Conservation (phyloP, 805 yeast species). For the Suhomyces xylopsoci region DNA sequence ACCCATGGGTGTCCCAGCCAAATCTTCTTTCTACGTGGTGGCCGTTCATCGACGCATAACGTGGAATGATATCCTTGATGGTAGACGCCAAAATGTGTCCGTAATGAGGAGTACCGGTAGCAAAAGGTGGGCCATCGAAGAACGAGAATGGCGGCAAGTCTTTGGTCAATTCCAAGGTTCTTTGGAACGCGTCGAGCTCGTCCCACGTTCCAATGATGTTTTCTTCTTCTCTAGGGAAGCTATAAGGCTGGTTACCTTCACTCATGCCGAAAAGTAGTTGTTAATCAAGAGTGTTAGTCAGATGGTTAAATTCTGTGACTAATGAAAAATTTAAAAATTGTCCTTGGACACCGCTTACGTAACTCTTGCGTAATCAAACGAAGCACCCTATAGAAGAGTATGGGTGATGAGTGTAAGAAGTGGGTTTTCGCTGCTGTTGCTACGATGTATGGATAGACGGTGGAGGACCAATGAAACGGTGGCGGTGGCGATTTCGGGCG, state of each 20-base stretch:
- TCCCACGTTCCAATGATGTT: constrained; percentile 78
- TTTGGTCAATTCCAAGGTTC: constrained; percentile 75
- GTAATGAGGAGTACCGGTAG: constrained; percentile 98
- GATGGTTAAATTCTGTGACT: background rate
- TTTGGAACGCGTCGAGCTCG: constrained; percentile 91
- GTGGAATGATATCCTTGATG: constrained; percentile 93
- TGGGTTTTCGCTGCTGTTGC: background rate
- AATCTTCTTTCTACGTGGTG: constrained; percentile 94
- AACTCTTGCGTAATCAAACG: too few species aligned
- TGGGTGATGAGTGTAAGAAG: background rate
- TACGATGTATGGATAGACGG: background rate
- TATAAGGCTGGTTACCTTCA: constrained; percentile 37
- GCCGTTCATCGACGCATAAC: constrained; percentile 98
- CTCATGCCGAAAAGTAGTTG: constrained; percentile 2
- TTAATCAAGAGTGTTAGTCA: too few species aligned
- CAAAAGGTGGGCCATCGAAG: constrained; percentile 99
- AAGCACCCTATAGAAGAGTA: too few species aligned
- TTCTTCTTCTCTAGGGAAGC: constrained; percentile 89
- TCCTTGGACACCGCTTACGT: background rate
- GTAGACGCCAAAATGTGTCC: constrained; percentile 98
- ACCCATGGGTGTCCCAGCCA: constrained; percentile 99
- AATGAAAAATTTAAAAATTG: too few species aligned
- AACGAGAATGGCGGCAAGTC: constrained; percentile 87
- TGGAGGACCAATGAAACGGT: constrained; percentile 14
- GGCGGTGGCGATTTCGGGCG: constrained; percentile 71